Evolutionary conservation across 495 filamentous ascomycete genomes (phyloP), one percentile per base, ranked within the genome.

Genomic region (Talaromyces proteolyticus): DNA sequence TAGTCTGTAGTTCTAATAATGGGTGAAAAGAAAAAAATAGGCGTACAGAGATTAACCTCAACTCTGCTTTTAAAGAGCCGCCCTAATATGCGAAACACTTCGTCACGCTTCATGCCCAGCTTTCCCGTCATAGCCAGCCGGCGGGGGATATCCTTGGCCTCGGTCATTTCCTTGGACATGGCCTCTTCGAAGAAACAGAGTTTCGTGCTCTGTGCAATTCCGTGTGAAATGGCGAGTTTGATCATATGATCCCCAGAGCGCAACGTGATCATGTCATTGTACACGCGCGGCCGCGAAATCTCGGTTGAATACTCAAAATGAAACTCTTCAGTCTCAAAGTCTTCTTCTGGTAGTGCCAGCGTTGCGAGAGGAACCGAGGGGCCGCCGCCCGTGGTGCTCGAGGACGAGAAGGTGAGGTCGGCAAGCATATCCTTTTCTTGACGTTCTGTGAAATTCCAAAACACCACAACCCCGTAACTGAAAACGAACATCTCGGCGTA

Each of bases 231-330:
- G 11, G 91, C 88, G 3, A 99, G 76, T 67, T 96, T 96, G 61
- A 97, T 93, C 93, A 97, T 97, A 72, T 97, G 94, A 69, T 99
- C 93, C 14, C 89, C 88, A 39, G 86, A 90, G 24, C 91, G 78
- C 11, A 99, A 73, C 0, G 93, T 99, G 62, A 99, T 97, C 94
- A 99, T 97, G 63, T 99, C 93, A 64, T 99, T 95, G 68, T 89
- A 99, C 49, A 99, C 86, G 49, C 93, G 77, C 6, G 93, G 94
- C 20, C 90, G 79, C 37, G 88, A 83, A 21, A 91, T 88, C 44
- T 87, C 77, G 1, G 82, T 79, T 51, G 86, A 91, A 67, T 99
- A 99, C 61, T 97, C 91, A 67, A 99, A 96, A 67, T 99, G 94
- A 62, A 99, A 96, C 59, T 97, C 92, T 59, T 99, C 93, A 3